Evolutionary conservation across 1,284 basidiomycete species (phyloP), one percentile per base, ranked within the genome.

Genomic region (Ceratobasidium papillatum): DNA sequence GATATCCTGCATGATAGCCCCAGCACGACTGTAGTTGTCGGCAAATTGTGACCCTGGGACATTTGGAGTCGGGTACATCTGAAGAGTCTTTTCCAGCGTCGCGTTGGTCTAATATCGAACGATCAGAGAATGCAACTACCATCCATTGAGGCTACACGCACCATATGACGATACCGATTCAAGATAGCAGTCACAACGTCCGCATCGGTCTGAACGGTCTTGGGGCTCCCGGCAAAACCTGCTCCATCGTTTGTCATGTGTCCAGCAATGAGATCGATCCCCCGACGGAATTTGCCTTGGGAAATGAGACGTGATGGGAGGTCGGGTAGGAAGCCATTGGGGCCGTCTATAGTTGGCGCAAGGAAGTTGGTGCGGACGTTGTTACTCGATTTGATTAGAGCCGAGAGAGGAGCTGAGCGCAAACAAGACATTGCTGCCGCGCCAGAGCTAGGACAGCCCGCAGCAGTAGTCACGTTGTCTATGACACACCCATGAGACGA

Each of bases 201-300:
- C 7, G 81, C 82, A 19, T 85, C 84, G 0, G 82, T 85, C 2
- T 81, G 77, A 61, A 85, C 83, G 12, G 83, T 80, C 3, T 78
- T 78, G 0, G 85, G 85, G 22, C 78, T 80, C 9, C 84, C 84
- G 36, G 80, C 84, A 74, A 86, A 86, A 3, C 83, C 84, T 32
- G 78, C 73, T 9, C 85, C 85, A 68, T 86, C 85, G 22, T 84
- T 83, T 0, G 84, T 84, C 75, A 84, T 85, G 75, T 86, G 85
- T 0, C 85, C 85, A 30, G 82, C 85, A 5, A 84, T 78, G 75
- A 84, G 83, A 5, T 85, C 84, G 1, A 86, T 83, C 2, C 79
- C 75, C 9, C 49, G 65, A 66, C 72, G 79, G 76, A 86, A 85
- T 41, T 82, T 83, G 1, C 84, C 83, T 1, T 79, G 56, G 1